phyloP scores from a whole-genome alignment of 139 green algal species.

The Coelastrella sp. region DNA sequence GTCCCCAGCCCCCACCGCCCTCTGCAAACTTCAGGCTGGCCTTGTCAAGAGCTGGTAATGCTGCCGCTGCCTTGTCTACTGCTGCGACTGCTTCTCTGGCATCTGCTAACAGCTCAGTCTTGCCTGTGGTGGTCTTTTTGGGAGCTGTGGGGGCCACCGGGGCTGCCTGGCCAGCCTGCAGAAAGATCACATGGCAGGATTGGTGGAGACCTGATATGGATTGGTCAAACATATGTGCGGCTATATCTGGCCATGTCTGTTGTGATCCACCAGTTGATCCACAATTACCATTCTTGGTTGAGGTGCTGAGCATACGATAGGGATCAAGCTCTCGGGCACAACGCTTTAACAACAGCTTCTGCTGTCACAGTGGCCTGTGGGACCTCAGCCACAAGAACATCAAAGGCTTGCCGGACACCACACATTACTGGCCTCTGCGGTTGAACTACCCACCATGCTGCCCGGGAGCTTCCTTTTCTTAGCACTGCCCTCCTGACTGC shows the following conservation, averaged over 20 bases:
- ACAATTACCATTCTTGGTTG: no score
- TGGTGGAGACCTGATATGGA: no score
- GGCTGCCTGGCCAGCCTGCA: conserved; percentile 4
- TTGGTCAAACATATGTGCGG: no score
- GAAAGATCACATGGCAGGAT: neutral
- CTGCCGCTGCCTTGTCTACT: conserved; percentile 2
- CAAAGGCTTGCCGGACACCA: no score
- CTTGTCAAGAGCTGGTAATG: conserved; percentile 4
- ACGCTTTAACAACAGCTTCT: no score
- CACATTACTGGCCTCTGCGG: neutral
- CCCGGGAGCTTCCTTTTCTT: conserved; percentile 45
- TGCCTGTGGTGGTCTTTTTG: neutral
- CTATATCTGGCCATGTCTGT: no score
- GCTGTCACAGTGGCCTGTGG: no score
- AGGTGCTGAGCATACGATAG: no score
- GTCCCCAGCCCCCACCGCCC: neutral
- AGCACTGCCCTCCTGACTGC: neutral
- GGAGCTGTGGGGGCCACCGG: neutral
- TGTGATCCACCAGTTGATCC: no score
- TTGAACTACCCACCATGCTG: conserved; percentile 15
- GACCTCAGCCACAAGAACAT: no score
- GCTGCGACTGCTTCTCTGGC: conserved; percentile 5
- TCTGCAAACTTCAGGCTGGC: neutral
- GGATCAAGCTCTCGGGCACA: no score
- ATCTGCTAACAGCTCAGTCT: conserved; percentile 1